Conservation (phyloP, 805 yeast genomes). For the Tetrapisispora pingtungensis region DNA sequence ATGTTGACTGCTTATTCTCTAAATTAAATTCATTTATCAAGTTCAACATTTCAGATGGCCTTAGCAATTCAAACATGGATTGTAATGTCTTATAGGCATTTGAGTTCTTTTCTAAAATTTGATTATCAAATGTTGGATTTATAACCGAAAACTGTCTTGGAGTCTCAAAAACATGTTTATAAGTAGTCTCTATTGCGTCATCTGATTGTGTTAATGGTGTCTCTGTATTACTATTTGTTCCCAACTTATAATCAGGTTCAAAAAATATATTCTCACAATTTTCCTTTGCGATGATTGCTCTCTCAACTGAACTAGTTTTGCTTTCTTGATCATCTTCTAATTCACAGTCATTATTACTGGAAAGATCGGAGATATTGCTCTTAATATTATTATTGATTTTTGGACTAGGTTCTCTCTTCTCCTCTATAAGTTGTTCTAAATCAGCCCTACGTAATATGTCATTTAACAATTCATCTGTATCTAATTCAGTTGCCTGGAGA, state of each 20-base stretch:
- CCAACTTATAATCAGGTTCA: neutral
- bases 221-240: slow-evolving; percentile 5
- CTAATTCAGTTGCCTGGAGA: neutral
- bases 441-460: neutral
- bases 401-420: too few species aligned
- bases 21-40: neutral
- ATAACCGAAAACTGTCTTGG: slow-evolving; percentile 8
- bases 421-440: neutral
- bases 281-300: slow-evolving; percentile 10
- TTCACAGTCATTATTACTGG: neutral
- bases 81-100: neutral
- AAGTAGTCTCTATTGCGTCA: slow-evolving; percentile 9
- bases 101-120: slow-evolving; percentile 3
- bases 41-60: too few species aligned
- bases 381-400: neutral
- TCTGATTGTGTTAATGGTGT: slow-evolving; percentile 17
- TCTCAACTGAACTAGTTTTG: slow-evolving; percentile 12
- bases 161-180: slow-evolving; percentile 19
- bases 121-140: slow-evolving; percentile 5
- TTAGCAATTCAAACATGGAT: neutral
- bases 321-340: slow-evolving; percentile 3
- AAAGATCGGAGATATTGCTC: neutral
- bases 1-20: neutral
- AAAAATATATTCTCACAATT: slow-evolving; percentile 3
- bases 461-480: neutral